Conservation (phyloP, 768 basidiomycete species). For the Kwoniella botswanensis region DNA sequence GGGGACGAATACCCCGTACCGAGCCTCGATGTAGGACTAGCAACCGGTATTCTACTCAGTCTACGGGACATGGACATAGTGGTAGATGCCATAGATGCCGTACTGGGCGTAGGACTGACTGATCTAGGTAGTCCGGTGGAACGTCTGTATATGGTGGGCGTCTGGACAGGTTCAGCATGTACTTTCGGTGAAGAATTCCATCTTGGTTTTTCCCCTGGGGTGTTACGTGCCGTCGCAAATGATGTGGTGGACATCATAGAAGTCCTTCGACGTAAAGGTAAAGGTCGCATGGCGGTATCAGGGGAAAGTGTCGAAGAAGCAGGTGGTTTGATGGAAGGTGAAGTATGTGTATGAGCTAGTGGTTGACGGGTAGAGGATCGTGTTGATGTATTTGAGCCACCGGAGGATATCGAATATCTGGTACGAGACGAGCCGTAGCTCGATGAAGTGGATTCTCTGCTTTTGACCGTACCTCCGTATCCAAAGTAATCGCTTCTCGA, state of each 20-base stretch:
- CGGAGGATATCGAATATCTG: constrained; percentile 29
- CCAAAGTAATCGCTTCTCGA: constrained; percentile 24
- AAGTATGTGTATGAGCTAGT: constrained; percentile 7
- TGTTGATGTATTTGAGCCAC: constrained; percentile 22
- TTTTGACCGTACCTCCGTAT: constrained; percentile 2
- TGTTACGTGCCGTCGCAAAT: constrained; percentile 14
- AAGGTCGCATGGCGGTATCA: constrained; percentile 7
- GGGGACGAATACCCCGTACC: neutral
- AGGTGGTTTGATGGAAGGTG: constrained; percentile 10
- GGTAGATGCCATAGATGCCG: constrained; percentile 17
- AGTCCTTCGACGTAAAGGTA: constrained; percentile 3
- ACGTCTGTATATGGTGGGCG: constrained; percentile 17
- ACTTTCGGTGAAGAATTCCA: constrained; percentile 42
- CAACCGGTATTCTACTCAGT: constrained; percentile 24
- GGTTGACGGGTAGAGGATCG: constrained; percentile 8
- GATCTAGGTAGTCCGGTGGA: constrained; percentile 14
- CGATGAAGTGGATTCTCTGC: constrained; percentile 16
- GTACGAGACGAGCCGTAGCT: constrained; percentile 12
- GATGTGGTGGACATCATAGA: constrained; percentile 23
- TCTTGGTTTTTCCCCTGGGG: constrained; percentile 29
- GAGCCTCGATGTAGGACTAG: constrained; percentile 8
- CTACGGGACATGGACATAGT: constrained; percentile 1
- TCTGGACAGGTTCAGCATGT: constrained; percentile 2
- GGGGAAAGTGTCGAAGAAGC: constrained; percentile 20
- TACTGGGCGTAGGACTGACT: constrained; percentile 37